Evolutionary conservation across 2,329 filamentous ascomycete species (phyloP), one percentile per base, ranked within the genome.

Genomic region (Sclerotinia minor): DNA sequence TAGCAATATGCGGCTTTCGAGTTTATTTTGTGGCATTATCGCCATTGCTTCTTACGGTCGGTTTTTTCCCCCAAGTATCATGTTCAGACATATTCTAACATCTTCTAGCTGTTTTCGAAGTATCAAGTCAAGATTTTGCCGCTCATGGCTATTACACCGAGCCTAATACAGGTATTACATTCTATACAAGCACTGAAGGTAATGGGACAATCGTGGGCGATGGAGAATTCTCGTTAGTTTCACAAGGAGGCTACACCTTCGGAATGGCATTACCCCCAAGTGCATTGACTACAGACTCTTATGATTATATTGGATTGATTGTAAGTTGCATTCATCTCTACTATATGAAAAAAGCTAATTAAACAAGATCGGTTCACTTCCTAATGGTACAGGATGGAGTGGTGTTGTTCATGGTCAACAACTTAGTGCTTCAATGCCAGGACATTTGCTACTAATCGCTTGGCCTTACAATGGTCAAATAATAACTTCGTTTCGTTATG

Each of bases 251-350:
- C 47, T 80, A 84, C 63, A 82, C 81, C 44, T 85, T 84, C 61
- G 86, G 86, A 73, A 73, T 88, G 64, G 83, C 83, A 2, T 78
- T 88, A 21, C 86, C 86, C 6, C 71, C 76, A 21, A 77, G 82
- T 73, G 83, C 83, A 1, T 70, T 82, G 57, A 81, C 78, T 0
- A 80, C 75, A 29, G 81, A 83, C 64, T 80, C 81, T 6, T 81
- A 78, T 55, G 87, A 89, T 74, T 88, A 87, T 71, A 84, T 89
- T 67, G 87, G 86, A 49, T 81, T 85, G 61, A 77, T 88, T 59
- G 86, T 87, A 71, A 71, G 81, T 66, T 64, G 61, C 1, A 17
- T 29, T 21, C 8, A 49, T n/a, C 8, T 26, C 11, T 44, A 1
- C 17, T 24, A 26, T 13, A 45, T 11, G 35, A 53, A 24, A 13